Percentiles rank a stretch among this genome's conserved stretches.
Conservation (phyloP, 257 asterid species). For the Solanum sejunctum region DNA sequence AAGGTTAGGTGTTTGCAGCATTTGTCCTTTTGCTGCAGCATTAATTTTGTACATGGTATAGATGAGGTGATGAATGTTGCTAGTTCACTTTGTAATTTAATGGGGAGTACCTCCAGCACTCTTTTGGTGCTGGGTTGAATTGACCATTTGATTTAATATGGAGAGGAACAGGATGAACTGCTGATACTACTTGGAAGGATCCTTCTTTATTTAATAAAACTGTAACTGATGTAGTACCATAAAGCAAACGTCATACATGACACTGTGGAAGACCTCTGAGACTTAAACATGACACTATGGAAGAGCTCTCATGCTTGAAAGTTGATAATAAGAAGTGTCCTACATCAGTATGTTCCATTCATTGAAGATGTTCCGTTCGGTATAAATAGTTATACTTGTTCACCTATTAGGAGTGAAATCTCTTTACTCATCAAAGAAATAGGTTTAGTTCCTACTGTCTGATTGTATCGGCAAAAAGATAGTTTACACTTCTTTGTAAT, state of each 20-base stretch:
- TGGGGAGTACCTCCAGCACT: neutral
- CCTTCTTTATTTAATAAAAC: neutral
- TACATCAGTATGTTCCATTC: neutral
- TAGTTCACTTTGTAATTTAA: neutral
- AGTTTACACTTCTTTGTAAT: neutral
- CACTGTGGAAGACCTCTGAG: neutral
- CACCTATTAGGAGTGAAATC: neutral
- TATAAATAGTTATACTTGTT: neutral
- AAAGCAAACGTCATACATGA: neutral
- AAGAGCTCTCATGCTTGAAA: neutral
- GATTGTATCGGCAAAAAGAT: neutral
- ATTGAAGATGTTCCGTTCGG: neutral
- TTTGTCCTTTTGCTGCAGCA: neutral
- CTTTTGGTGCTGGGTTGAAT: neutral
- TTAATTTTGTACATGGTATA: neutral
- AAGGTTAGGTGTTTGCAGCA: neutral
- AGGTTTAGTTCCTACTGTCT: neutral
- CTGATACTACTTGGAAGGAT: neutral
- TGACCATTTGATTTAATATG: neutral
- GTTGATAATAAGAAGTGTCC: neutral
- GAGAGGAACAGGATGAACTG: neutral
- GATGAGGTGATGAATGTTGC: neutral
- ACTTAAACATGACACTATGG: no score
- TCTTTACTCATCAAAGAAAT: neutral
- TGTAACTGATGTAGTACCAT: neutral